phyloP scores from a whole-genome alignment of 2,329 filamentous ascomycete species.

The Microsporum canis region DNA sequence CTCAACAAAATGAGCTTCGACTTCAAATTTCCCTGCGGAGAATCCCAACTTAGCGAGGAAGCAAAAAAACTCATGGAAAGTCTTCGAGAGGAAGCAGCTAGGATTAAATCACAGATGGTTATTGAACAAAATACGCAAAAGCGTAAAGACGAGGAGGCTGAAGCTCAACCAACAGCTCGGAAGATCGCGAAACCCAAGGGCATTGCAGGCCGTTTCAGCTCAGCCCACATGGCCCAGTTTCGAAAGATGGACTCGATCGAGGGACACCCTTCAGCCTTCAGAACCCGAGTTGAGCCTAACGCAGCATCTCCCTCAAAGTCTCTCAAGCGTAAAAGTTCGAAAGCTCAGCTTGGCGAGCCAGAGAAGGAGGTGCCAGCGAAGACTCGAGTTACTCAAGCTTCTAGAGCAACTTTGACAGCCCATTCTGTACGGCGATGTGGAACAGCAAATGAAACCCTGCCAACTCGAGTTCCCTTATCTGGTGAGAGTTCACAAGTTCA shows the following conservation, averaged over 20 bases:
- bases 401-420: neutral
- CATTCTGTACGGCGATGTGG: conserved; percentile 22
- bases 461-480: conserved; percentile 41
- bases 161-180: conserved; percentile 38
- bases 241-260: conserved; percentile 97
- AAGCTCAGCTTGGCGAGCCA: conserved; percentile 54
- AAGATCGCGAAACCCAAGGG: conserved; percentile 72
- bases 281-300: conserved; percentile 38
- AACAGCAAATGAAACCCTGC: conserved; percentile 56
- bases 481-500: conserved; percentile 15
- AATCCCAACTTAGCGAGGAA: conserved; percentile 36
- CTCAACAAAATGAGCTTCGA: conserved; percentile 37
- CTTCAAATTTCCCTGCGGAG: conserved; percentile 36
- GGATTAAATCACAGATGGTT: conserved; percentile 57
- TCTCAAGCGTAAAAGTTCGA: conserved; percentile 45
- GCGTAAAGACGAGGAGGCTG: conserved; percentile 36
- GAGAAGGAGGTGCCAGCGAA: conserved; percentile 36
- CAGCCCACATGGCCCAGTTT: conserved; percentile 76
- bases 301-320: conserved; percentile 29
- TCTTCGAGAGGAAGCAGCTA: conserved; percentile 58
- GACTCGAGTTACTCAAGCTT: conserved; percentile 13
- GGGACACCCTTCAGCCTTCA: conserved; percentile 65
- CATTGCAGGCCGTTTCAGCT: conserved; percentile 67
- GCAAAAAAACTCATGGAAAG: conserved; percentile 52
- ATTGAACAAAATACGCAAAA: conserved; percentile 49